phyloP scores from a whole-genome alignment of 1,284 basidiomycete species.

The Jaminaea rosea region DNA sequence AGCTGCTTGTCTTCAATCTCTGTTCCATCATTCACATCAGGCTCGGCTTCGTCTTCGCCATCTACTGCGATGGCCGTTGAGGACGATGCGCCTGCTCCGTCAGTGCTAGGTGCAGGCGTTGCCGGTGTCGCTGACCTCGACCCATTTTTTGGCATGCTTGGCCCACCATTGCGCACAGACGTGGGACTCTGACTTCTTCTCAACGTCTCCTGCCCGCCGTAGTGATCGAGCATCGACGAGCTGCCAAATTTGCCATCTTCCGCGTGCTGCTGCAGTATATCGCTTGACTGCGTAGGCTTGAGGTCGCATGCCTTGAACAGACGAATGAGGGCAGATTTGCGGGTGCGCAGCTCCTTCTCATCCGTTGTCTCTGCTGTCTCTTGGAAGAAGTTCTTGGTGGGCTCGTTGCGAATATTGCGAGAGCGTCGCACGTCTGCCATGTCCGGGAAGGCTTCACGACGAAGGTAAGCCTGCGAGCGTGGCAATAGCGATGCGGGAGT shows the following conservation, averaged over 20 bases:
- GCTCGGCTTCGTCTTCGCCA: neutral
- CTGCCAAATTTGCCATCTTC: slow-evolving; percentile 48
- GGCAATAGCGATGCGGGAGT: too few species aligned
- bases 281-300: slow-evolving; percentile 26
- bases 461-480: slow-evolving; percentile 10
- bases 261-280: slow-evolving; percentile 48
- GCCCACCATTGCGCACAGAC: slow-evolving; percentile 4
- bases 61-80: slow-evolving; percentile 35
- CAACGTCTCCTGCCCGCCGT: slow-evolving; percentile 45
- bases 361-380: slow-evolving; percentile 66
- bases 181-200: slow-evolving; percentile 42
- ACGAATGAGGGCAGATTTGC: slow-evolving; percentile 55
- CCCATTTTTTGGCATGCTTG: neutral
- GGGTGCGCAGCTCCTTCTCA: slow-evolving; percentile 65
- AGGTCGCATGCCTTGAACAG: slow-evolving; percentile 41
- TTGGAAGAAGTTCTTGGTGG: slow-evolving; percentile 2
- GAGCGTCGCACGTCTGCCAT: neutral
- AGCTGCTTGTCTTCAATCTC: slow-evolving; percentile 27
- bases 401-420: slow-evolving; percentile 2
- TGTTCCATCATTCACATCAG: slow-evolving; percentile 37
- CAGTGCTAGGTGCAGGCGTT: neutral
- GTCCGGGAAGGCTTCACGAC: slow-evolving; percentile 3
- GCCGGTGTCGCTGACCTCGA: neutral
- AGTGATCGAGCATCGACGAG: slow-evolving; percentile 36
- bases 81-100: neutral